Base-by-base conservation (phyloP, 73 alveolate genomes). In the Paramecium tetraurelia region DNA sequence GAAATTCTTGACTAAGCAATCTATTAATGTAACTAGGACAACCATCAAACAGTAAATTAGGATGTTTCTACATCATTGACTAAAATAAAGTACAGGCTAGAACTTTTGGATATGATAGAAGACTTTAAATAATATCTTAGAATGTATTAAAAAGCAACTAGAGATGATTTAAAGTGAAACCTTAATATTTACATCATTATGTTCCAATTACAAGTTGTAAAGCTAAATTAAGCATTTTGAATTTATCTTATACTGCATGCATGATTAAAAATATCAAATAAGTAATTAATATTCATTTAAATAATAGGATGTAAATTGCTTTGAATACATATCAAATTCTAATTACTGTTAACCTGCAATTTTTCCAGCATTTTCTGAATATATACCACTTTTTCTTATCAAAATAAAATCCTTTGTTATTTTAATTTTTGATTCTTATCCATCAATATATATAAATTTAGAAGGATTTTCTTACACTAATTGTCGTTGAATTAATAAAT, bases 11-110 rank as follows among this genome's bases (percentile, higher is more conserved):
- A n/a, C n/a, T n/a, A n/a, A n/a, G n/a, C n/a, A n/a, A n/a, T n/a
- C n/a, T 48, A 63, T 63, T 3, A 63, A 63, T 11, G 27, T 48
- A 33, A 63, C 22, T 4, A 48, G 83, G 27, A 63, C 83, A 11
- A 63, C 27, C 43, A 63, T 63, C 24, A 63, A 33, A 63, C 83
- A 63, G 27, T 63, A 63, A 11, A 63, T 9, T 22, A 63, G 11
- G 83, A 63, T 24, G 83, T 48, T 63, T 63, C 83, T 63, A 63
- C 83, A 63, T 24, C 48, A 63, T 63, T 63, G 83, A 63, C 83
- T 18, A 63, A 63, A 6, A 63, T 63, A 24, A 29, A 63, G 83
- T 63, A 63, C 83, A 63, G 27, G 83, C 27, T 63, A 63, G 83
- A 63, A 63, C 83, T 63, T 63, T 63, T 63, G 44, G 83, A 14